Evolutionary conservation across 164 flowering plant species (phyloP).

Genomic region (Piper longum): DNA sequence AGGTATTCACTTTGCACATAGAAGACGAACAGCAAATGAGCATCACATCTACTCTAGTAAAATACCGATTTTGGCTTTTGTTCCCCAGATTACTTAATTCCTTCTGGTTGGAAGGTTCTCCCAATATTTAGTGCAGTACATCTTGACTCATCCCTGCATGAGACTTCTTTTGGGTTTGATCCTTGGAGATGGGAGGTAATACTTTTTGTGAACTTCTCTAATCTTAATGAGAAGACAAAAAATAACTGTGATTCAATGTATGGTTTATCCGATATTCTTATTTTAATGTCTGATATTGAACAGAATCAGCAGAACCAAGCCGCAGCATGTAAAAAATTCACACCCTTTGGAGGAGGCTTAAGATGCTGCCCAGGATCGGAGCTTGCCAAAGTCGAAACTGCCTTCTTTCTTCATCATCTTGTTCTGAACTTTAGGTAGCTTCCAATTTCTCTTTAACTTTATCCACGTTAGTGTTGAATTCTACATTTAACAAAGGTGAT

Average conservation of each 20-base stretch:
- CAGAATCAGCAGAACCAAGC: constrained; percentile 28
- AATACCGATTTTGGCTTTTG: too few relatives aligned
- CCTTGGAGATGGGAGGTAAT: constrained; percentile 54
- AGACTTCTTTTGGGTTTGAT: constrained; percentile 42
- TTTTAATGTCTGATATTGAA: background rate
- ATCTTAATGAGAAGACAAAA: background rate
- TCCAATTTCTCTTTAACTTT: background rate
- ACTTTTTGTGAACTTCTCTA: background rate
- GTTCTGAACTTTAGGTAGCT: constrained; percentile 43
- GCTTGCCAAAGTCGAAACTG: constrained; percentile 54
- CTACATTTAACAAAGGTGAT: too few relatives aligned
- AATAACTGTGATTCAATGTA: background rate
- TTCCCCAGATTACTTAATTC: constrained; percentile 34
- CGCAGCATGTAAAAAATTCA: constrained; percentile 40
- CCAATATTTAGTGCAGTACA: constrained; percentile 43
- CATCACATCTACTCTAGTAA: too few relatives aligned
- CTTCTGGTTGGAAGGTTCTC: constrained; percentile 69
- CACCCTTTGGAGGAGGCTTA: constrained; percentile 68
- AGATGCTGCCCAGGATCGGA: constrained; percentile 69
- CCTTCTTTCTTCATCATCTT: constrained; percentile 68
- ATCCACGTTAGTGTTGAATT: too few relatives aligned
- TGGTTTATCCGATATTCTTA: background rate
- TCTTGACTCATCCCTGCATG: constrained; percentile 49
- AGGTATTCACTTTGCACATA: background rate
- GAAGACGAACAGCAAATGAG: too few relatives aligned